Evolutionary conservation across 495 filamentous ascomycete species (phyloP).

Genomic region (Monascus purpureus): DNA sequence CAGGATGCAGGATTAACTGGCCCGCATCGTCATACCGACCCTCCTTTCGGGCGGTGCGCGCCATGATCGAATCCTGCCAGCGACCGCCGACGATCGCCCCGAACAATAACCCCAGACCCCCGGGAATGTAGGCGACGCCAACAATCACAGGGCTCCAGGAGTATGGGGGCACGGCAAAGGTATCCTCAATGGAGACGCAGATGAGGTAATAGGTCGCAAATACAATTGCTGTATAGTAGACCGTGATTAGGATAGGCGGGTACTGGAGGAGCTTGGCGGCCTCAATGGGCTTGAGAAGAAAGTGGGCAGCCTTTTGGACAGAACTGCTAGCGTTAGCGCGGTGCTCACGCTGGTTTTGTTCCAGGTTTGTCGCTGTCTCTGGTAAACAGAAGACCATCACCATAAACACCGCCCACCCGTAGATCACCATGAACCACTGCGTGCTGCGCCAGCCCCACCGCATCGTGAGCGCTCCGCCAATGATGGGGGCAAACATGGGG

Average conservation of each 20-base stretch:
- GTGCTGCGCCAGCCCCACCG: conserved; percentile 5
- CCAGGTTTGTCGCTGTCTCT: conserved; percentile 4
- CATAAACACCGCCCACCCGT: conserved; percentile 1
- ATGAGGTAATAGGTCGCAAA: conserved; percentile 2
- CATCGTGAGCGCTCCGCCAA: conserved; percentile 3
- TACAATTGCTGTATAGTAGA: conserved; percentile 1
- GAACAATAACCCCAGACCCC: conserved; percentile 3
- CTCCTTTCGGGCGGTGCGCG: conserved; percentile 1
- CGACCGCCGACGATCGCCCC: conserved; percentile 3
- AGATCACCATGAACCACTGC: conserved; percentile 3
- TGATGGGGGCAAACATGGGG: conserved; percentile 6
- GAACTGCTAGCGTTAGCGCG: not conserved
- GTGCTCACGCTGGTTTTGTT: conserved; percentile 2
- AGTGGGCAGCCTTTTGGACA: conserved; percentile 22
- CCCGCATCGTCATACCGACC: conserved; percentile 2
- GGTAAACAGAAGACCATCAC: conserved; percentile 9
- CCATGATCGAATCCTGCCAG: conserved; percentile 5
- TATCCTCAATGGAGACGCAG: conserved; percentile 4
- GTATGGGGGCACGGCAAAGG: conserved; percentile 4
- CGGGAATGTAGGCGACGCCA: conserved; percentile 3
- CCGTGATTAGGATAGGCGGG: conserved; percentile 1
- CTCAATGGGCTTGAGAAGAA: not conserved
- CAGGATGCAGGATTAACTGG: not conserved
- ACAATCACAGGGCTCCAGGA: conserved; percentile 2
- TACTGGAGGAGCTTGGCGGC: not conserved